Base-by-base conservation (phyloP, 2,329 filamentous ascomycete genomes). In the Penicillium janthinellum region DNA sequence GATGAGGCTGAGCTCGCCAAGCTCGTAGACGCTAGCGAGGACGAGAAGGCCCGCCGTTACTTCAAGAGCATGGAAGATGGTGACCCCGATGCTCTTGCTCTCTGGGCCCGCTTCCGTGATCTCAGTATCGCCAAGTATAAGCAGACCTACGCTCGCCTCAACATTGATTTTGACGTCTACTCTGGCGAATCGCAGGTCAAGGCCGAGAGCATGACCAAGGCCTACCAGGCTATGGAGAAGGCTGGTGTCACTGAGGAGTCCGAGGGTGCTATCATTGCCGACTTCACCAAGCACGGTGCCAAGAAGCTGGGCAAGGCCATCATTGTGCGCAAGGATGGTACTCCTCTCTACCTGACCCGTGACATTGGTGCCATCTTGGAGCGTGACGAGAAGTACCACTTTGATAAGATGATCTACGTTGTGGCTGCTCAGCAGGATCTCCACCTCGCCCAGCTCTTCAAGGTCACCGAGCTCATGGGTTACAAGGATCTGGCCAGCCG, bases 331-430 rank as follows among this genome's bases (percentile, higher is more conserved):
- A 85, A 87, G 76, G 85, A 88, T 60, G 88, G 88, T 38, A 89
- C 86, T 1, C 85, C 85, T 11, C 81, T 88, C 1, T 91, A 91
- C 73, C 79, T 90, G 38, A 87, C 88, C 31, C 84, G 89, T 67
- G 88, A 91, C 71, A 85, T 91, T 44, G 88, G 86, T 12, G 86
- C 86, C 5, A 86, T 86, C 34, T 72, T 86, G 20, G 86, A 90
- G 74, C 84, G 88, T 71, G 80, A 82, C 58, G 81, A 88, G 58
- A 82, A 83, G 59, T 86, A 86, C 73, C 73, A 85, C 67, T 88
- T 87, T 66, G 86, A 89, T 73, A 85, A 85, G 76, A 88, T 88
- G 86, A 86, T 89, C 62, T 89, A 88, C 73, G 86, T 88, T 44
- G 82, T 89, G 56, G 85, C 86, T 10, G 81, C 81, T 12, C 85